Percentiles rank a stretch among this genome's conserved stretches.
These are phyloP conservation scores for Boletus insuetus DNA, from an alignment of 768 basidiomycete species.

Conservation along the genomic window DNA sequence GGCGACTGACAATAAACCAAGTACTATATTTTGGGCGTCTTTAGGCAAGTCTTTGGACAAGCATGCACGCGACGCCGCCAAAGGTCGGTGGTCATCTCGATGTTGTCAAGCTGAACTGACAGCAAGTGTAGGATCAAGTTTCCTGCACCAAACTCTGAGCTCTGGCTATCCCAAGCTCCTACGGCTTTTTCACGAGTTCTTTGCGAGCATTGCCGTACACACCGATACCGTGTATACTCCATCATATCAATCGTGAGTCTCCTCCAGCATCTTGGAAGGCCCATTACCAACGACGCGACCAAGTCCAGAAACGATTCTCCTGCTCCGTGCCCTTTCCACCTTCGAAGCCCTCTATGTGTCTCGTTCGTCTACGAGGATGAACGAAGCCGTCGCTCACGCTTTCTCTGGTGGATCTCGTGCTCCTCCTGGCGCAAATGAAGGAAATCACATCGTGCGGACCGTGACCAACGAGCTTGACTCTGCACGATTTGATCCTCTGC, in stretches of 20 bases:
- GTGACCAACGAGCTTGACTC: slow-evolving; percentile 77
- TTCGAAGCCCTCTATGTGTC: slow-evolving; percentile 91
- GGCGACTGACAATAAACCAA: slow-evolving; percentile 89
- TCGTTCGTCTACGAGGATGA: slow-evolving; percentile 78
- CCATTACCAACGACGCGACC: neutral
- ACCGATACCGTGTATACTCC: slow-evolving; percentile 91
- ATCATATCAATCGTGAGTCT: slow-evolving; percentile 72
- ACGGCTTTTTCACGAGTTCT: slow-evolving; percentile 95
- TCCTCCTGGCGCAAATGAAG: slow-evolving; percentile 76
- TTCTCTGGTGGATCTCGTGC: slow-evolving; percentile 68
- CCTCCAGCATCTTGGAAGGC: neutral
- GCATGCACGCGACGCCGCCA: slow-evolving; percentile 74
- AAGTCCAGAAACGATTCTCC: slow-evolving; percentile 89
- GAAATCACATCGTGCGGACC: slow-evolving; percentile 68
- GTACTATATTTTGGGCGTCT: slow-evolving; percentile 86
- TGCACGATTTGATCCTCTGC: slow-evolving; percentile 66
- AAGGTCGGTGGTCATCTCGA: slow-evolving; percentile 46
- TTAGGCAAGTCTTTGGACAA: slow-evolving; percentile 79
- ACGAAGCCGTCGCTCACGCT: slow-evolving; percentile 74
- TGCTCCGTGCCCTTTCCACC: slow-evolving; percentile 76
- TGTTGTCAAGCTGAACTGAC: slow-evolving; percentile 2
- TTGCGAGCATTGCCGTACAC: slow-evolving; percentile 90
- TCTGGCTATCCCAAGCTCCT: slow-evolving; percentile 84
- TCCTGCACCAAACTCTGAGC: slow-evolving; percentile 87
- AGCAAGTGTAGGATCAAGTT: slow-evolving; percentile 65